Conservation (phyloP, 331 rosid genomes). For the Quercus tomentella region DNA sequence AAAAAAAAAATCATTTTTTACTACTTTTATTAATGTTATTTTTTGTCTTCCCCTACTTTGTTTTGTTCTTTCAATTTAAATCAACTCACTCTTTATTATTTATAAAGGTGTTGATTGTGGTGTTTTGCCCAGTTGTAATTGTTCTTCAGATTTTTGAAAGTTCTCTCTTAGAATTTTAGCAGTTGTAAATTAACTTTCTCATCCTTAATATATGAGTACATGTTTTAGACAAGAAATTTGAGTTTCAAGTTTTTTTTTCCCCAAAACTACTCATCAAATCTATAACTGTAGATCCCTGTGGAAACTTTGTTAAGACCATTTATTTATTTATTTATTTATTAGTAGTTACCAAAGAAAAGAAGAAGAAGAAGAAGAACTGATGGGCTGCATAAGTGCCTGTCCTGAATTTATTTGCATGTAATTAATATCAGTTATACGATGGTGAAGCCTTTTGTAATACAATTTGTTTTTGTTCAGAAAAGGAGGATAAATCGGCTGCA, state of each 20-base stretch:
- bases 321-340: too few species aligned
- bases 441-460: not conserved
- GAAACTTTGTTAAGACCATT: not conserved
- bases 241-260: not conserved
- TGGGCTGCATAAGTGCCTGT: not conserved
- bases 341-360: too few species aligned
- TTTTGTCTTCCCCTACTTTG: too few species aligned
- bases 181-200: not conserved
- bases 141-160: not conserved
- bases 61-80: too few species aligned
- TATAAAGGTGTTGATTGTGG: not conserved
- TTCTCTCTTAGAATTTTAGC: not conserved
- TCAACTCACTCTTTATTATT: too few species aligned
- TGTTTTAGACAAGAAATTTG: not conserved
- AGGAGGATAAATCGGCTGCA: conserved; percentile 69
- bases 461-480: conserved; percentile 46
- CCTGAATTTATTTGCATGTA: conserved; percentile 2
- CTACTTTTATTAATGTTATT: too few species aligned
- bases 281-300: not conserved
- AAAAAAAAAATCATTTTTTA: too few species aligned
- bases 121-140: not conserved
- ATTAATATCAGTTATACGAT: not conserved
- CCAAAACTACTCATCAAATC: not conserved
- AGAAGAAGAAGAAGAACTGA: not conserved
- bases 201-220: not conserved